Conservation (phyloP, 495 filamentous ascomycete genomes). For the Daldinia childiae region DNA sequence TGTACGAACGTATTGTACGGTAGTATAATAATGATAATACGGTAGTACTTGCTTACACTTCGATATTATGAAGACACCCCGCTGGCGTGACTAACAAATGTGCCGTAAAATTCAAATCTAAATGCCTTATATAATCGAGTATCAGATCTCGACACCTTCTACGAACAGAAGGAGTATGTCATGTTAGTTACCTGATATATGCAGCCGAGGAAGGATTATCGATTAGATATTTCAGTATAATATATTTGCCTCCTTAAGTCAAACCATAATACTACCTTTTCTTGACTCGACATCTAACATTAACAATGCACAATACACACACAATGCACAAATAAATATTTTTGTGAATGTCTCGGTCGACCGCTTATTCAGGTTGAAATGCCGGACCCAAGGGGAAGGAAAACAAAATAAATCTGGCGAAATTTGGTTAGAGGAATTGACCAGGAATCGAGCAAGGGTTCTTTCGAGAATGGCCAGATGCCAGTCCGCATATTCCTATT, state of each 20-base stretch:
- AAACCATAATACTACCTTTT: background rate
- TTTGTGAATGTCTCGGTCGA: background rate
- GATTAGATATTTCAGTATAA: background rate
- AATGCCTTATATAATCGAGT: background rate
- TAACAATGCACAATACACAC: background rate
- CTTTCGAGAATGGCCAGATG: slow-evolving; percentile 1
- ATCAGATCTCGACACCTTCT: slow-evolving; percentile 8
- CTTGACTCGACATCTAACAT: background rate
- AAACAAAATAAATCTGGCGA: slow-evolving; percentile 3
- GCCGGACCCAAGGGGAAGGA: background rate
- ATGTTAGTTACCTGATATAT: background rate
- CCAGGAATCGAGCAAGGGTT: slow-evolving; percentile 5
- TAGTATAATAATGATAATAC: background rate
- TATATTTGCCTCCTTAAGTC: background rate
- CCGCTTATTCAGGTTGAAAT: slow-evolving; percentile 1
- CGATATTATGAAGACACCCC: background rate
- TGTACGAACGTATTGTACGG: slow-evolving; percentile 2
- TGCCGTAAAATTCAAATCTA: slow-evolving; percentile 6
- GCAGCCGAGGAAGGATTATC: slow-evolving; percentile 3
- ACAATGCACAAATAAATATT: background rate
- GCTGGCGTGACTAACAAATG: slow-evolving; percentile 2
- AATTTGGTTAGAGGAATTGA: slow-evolving; percentile 6
- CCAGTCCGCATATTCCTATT: slow-evolving; percentile 7
- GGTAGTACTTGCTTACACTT: background rate
- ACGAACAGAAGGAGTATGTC: slow-evolving; percentile 4